Conservation (phyloP, 257 asterid genomes). For the Salvia miltiorrhiza region DNA sequence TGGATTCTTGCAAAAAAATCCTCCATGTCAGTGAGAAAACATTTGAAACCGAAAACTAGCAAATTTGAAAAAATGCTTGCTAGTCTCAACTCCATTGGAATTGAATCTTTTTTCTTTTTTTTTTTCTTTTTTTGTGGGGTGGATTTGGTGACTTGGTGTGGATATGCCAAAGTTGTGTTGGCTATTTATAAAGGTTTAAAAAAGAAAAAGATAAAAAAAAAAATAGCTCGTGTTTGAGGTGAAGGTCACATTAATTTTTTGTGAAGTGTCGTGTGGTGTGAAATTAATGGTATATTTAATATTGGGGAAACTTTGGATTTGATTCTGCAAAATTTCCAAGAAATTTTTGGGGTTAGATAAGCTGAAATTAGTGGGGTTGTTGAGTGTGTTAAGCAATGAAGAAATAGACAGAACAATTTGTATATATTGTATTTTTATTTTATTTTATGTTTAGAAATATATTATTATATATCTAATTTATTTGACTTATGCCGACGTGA, state of each 20-base stretch:
- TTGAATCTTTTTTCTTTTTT: background rate
- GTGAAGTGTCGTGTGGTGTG: conserved; percentile 5
- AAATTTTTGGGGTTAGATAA: background rate
- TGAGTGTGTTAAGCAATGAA: background rate
- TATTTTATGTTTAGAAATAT: no score
- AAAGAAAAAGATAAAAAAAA: no score
- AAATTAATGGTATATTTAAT: background rate
- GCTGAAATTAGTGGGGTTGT: background rate
- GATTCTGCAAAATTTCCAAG: conserved; percentile 3
- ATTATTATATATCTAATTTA: no score
- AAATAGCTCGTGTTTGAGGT: background rate
- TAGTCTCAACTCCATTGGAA: conserved; percentile 24
- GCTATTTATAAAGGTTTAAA: conserved; percentile 28
- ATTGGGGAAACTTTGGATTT: background rate
- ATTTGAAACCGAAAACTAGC: conserved; percentile 1
- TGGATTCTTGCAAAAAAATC: conserved; percentile 6
- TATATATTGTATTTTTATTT: no score
- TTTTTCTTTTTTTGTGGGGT: no score
- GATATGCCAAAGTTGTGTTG: background rate
- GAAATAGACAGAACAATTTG: background rate
- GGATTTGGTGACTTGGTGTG: background rate
- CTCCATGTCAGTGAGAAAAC: conserved; percentile 11
- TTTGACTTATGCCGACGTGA: no score
- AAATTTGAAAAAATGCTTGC: conserved; percentile 25
- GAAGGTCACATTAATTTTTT: background rate